Base-by-base conservation (phyloP, 2,329 filamentous ascomycete genomes). In the Cordyceps tenuipes region DNA sequence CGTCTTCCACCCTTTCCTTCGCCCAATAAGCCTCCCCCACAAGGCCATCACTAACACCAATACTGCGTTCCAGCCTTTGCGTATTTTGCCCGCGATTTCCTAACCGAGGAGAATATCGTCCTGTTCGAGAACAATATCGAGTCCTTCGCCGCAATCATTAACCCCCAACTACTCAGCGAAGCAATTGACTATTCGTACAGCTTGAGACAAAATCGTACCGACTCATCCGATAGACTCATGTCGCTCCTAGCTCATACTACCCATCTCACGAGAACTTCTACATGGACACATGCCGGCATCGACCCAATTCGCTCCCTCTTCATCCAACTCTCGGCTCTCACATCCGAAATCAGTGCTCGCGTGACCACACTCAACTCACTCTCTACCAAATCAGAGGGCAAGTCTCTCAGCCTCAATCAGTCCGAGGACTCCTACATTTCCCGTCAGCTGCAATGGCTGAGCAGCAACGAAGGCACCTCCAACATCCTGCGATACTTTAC, bases 381-480 rank as follows among this genome's bases (percentile, higher is more conserved):
- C 6, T 15, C 47, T 4, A 19, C 19, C 36, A 21, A 51, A 2
- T 61, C 21, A n/a, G 50, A 48, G 17, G 61, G 68, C 55, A 71
- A 73, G 47, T 66, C 67, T 53, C 75, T 77, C 63, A 64, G 72
- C 26, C 1, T 12, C n/a, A n/a, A 43, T 21, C 55, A 59, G 7
- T 26, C 61, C 12, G 53, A 71, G 82, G 73, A 80, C 63, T 66
- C 77, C 0, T 88, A 91, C 67, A 73, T 95, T 13, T 80, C 81
- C 51, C 76, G 80, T 0, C 84, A 91, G 65, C 75, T 96, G 2
- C 72, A 82, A 17, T 88, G 86, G 10, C 75, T 96, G 8, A 84
- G 95, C 36, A 86, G 91, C 63, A 84, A 90, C 69, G 81, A 86
- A 48, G 89, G 88, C 44, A 89, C 96, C 58, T 83, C 86, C 0